Conservation (phyloP, 2,329 filamentous ascomycete genomes). For the Shiraia sp. region DNA sequence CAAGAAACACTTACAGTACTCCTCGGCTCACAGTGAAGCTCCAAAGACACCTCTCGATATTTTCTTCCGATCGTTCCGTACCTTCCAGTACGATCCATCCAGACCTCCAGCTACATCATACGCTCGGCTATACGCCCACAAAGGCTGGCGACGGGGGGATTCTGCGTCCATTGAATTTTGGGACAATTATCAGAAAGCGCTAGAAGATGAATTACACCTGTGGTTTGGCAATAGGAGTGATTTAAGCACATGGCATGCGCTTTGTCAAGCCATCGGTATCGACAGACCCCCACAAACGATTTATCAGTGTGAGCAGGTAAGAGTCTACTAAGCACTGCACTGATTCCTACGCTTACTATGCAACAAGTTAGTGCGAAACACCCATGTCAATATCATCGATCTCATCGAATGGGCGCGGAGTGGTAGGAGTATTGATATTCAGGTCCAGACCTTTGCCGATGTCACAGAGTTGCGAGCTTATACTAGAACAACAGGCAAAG, state of each 20-base stretch:
- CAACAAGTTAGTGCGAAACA: conserved; percentile 12
- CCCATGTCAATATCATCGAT: conserved; percentile 19
- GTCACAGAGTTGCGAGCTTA: conserved; percentile 8
- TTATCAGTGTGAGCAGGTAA: conserved; percentile 10
- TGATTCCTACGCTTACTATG: conserved; percentile 1
- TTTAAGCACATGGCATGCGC: conserved; percentile 14
- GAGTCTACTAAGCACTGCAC: neutral
- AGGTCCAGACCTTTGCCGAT: conserved; percentile 9
- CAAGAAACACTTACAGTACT: conserved; percentile 6
- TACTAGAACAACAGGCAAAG: conserved; percentile 9
- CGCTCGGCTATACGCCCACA: conserved; percentile 24
- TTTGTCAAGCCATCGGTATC: conserved; percentile 15
- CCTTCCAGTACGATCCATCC: conserved; percentile 8
- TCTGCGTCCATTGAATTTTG: conserved; percentile 5
- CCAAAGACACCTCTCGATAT: conserved; percentile 12
- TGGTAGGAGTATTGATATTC: neutral
- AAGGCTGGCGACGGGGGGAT: conserved; percentile 4
- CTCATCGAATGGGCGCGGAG: conserved; percentile 14
- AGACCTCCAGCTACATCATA: conserved; percentile 23
- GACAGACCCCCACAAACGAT: conserved; percentile 10
- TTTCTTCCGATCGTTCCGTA: conserved; percentile 8
- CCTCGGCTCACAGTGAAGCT: conserved; percentile 2
- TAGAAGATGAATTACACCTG: conserved; percentile 14
- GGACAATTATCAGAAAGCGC: conserved; percentile 11
- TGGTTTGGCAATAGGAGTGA: conserved; percentile 17